Conservation (phyloP, 805 yeast species). For the Suhomyces sp. region DNA sequence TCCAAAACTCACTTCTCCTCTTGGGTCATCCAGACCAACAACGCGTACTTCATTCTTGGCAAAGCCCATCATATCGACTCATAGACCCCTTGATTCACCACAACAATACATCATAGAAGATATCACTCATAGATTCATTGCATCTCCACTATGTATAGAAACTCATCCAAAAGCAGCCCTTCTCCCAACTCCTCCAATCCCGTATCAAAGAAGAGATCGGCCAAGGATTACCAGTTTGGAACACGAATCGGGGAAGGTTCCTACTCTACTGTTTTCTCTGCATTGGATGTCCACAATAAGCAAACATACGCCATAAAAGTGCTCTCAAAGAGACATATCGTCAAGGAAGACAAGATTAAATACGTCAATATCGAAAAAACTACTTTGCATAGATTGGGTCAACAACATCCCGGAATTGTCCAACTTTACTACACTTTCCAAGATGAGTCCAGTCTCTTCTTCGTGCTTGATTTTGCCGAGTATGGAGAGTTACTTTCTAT, state of each 20-base stretch:
- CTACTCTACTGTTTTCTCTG: slow-evolving; percentile 89
- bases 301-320: slow-evolving; percentile 88
- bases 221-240: slow-evolving; percentile 86
- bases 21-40: no score
- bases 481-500: slow-evolving; percentile 89
- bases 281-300: slow-evolving; percentile 70
- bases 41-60: no score
- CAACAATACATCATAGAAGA: no score
- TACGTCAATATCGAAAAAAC: slow-evolving; percentile 95
- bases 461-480: slow-evolving; percentile 91
- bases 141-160: slow-evolving; percentile 2
- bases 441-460: slow-evolving; percentile 82
- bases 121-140: no score
- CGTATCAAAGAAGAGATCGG: slow-evolving; percentile 44
- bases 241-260: slow-evolving; percentile 93
- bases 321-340: slow-evolving; percentile 87
- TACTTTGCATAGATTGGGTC: slow-evolving; percentile 81
- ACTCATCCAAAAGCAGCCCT: not conserved
- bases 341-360: slow-evolving; percentile 90
- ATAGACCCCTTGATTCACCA: no score
- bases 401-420: slow-evolving; percentile 89
- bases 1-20: no score
- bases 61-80: no score
- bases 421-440: slow-evolving; percentile 92
- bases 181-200: slow-evolving; percentile 2